Conservation (phyloP, 2,329 filamentous ascomycete species). For the Neonectria magnoliae region DNA sequence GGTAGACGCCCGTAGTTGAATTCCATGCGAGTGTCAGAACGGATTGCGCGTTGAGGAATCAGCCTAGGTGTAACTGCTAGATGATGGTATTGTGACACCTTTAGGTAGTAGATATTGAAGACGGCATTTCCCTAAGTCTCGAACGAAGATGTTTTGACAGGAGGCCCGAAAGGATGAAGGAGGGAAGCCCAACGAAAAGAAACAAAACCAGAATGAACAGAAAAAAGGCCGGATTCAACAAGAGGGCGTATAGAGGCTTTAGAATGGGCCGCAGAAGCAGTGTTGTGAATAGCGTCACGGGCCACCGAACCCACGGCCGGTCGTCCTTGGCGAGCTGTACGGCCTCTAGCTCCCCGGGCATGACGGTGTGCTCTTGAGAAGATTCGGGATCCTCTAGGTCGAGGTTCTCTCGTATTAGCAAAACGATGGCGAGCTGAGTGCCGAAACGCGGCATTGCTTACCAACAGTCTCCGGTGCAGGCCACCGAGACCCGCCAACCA, state of each 20-base stretch:
- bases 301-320: neutral
- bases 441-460: neutral
- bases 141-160: neutral
- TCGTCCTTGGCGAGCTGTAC: neutral
- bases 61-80: too few relatives aligned
- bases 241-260: neutral
- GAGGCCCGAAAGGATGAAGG: neutral
- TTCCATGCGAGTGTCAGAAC: neutral
- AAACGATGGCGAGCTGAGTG: neutral
- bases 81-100: too few relatives aligned
- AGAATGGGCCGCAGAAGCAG: neutral
- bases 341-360: neutral
- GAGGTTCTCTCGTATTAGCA: neutral
- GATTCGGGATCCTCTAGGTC: neutral
- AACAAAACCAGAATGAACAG: neutral
- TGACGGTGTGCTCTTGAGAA: neutral
- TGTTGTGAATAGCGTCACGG: neutral
- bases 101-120: neutral
- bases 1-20: neutral
- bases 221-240: neutral
- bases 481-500: neutral
- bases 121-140: neutral
- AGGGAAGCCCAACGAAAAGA: neutral
- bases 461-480: neutral
- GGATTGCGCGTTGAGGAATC: too few relatives aligned